A percentile compares a stretch with the other conserved stretches of the same genome.
phyloP scores from a whole-genome alignment of 169 alveolate species.

The Theileria parva region DNA sequence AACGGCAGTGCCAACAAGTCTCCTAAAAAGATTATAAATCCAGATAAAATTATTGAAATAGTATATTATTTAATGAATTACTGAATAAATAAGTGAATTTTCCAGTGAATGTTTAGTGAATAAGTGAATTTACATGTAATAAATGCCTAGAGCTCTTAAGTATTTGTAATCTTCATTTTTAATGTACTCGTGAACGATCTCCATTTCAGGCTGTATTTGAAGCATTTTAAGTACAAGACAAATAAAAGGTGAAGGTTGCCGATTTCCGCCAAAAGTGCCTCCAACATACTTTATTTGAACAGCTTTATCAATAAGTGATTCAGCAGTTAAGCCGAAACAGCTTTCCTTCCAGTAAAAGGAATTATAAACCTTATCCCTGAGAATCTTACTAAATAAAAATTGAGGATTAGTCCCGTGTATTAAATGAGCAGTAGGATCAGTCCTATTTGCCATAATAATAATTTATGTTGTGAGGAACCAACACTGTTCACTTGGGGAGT shows the following conservation, averaged over 20 bases:
- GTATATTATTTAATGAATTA: background rate
- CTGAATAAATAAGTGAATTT: background rate
- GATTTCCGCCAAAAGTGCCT: slow-evolving; percentile 95
- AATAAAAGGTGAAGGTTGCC: slow-evolving; percentile 93
- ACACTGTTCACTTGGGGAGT: background rate
- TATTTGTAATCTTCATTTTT: slow-evolving; percentile 92
- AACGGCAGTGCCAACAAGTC: slow-evolving; percentile 78
- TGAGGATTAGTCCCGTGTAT: slow-evolving; percentile 87
- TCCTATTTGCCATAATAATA: slow-evolving; percentile 84
- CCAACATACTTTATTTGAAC: slow-evolving; percentile 93
- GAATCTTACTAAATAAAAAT: slow-evolving; percentile 80
- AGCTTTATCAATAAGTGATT: slow-evolving; percentile 93
- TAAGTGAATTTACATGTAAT: slow-evolving; percentile 78
- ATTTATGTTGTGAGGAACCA: slow-evolving; percentile 3
- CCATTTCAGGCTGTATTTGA: slow-evolving; percentile 95
- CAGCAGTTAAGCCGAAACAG: slow-evolving; percentile 89
- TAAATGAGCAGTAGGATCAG: slow-evolving; percentile 81
- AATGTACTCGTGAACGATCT: slow-evolving; percentile 92
- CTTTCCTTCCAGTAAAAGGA: slow-evolving; percentile 85
- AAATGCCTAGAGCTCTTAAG: slow-evolving; percentile 94
- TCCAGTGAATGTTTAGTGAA: background rate
- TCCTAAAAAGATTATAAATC: slow-evolving; percentile 24
- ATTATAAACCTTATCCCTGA: slow-evolving; percentile 84
- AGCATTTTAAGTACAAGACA: slow-evolving; percentile 93
- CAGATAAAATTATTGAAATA: background rate